phyloP scores from a whole-genome alignment of 371 early-diverging fungal species.

The Blastocladiella emersonii region DNA sequence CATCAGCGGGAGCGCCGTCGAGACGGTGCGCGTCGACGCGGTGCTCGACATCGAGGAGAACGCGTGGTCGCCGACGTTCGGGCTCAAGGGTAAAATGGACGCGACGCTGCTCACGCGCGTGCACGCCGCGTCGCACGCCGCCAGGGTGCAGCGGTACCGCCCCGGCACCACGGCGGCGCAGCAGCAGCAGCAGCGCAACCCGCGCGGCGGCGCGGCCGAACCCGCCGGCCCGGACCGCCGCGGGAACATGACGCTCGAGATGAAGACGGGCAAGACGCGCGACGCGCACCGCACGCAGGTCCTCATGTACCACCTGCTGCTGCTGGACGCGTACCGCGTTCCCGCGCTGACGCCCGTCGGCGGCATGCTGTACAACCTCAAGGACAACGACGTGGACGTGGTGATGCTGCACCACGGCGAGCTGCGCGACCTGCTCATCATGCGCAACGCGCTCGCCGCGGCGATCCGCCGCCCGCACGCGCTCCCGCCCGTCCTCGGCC shows the following conservation, averaged over 20 bases:
- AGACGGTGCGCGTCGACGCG: conserved; percentile 28
- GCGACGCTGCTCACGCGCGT: conserved; percentile 40
- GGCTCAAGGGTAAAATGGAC: conserved; percentile 88
- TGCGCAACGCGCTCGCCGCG: conserved; percentile 59
- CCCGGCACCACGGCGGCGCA: conserved; percentile 10
- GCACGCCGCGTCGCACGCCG: not conserved
- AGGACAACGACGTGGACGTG: not conserved
- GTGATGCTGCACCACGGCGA: conserved; percentile 31
- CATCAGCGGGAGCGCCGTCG: conserved; percentile 11
- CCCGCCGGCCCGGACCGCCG: not conserved
- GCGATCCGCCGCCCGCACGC: conserved; percentile 3
- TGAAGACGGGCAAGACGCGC: conserved; percentile 68
- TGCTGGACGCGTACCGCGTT: conserved; percentile 45
- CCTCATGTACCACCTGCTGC: conserved; percentile 62
- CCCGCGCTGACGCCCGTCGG: conserved; percentile 14
- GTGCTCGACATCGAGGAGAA: conserved; percentile 82
- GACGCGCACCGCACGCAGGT: conserved; percentile 73
- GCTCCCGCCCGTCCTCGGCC: conserved; percentile 19
- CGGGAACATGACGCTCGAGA: conserved; percentile 61
- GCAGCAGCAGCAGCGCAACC: not conserved
- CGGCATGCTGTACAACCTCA: not conserved
- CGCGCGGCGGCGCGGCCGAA: not conserved
- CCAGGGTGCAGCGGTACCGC: not conserved
- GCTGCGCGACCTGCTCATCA: conserved; percentile 49
- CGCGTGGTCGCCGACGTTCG: conserved; percentile 80